Evolutionary conservation across 2,329 filamentous ascomycete species (phyloP), one percentile per base, ranked within the genome.

Genomic region (Scorias spongiosa): DNA sequence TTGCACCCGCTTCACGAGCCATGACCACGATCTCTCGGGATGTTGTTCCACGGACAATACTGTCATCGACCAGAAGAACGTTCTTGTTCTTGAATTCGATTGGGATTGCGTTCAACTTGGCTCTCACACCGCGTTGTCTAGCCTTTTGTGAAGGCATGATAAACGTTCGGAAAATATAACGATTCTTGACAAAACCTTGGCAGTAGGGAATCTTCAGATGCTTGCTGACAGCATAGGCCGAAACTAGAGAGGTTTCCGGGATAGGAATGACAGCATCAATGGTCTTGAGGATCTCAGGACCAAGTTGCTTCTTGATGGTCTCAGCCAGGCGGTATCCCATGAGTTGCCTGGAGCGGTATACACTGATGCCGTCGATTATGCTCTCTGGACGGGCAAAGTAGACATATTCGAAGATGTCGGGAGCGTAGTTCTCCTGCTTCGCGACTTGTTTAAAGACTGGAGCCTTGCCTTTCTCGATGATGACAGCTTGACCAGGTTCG

Each of bases 241-340:
- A 81, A 0, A 83, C 88, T 49, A 87, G 87, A 38, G 80, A 81
- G 0, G 87, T 93, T 62, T 88, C 82, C 0, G 82, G 82, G 47
- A 93, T 83, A 0, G 86, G 85, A 55, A 93, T 87, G 36, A 93
- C 80, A 44, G 78, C 77, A 52, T 94, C 87, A 54, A 94, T 88
- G 32, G 86, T 78, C 46, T 77, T 73, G 48, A 93, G 66, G 11
- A 71, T 74, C 39, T 86, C 73, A 2, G 79, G 71, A 3, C 81
- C 80, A 2, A 94, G 70, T 26, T 77, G 72, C 38, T 72, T 64
- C 50, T 72, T 71, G 52, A 94, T 77, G 41, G 76, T 82, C 49
- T 83, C 73, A 11, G 85, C 88, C 37, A 95, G 72, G 57, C 81
- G 81, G 57, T 76, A 71, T 39, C 87, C 87, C 88, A 94, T 94